Percentiles rank a stretch among this genome's conserved stretches.
Evolutionary conservation across 225 moss, liverwort and hornwort genomes (phyloP).

Genomic region (Takakia lepidozioides): DNA sequence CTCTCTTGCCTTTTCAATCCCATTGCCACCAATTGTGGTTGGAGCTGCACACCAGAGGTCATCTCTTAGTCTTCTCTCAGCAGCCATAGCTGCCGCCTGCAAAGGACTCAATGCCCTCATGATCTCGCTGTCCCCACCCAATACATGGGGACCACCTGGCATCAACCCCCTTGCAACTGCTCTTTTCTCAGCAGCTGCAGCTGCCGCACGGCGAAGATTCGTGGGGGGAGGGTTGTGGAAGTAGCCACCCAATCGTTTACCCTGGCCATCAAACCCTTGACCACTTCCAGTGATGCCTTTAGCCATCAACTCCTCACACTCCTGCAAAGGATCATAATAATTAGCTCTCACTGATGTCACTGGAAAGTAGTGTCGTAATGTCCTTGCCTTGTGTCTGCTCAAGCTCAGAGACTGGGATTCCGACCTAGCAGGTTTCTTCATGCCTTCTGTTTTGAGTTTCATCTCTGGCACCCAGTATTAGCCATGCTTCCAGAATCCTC

Average conservation of each 20-base stretch:
- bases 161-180: slow-evolving; percentile 51
- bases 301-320: slow-evolving; percentile 97
- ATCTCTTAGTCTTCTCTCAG: slow-evolving; percentile 76
- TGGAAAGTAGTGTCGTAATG: background rate
- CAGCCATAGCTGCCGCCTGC: slow-evolving; percentile 99
- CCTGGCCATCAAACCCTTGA: slow-evolving; percentile 84
- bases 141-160: slow-evolving; percentile 66
- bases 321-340: slow-evolving; percentile 25
- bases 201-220: slow-evolving; percentile 67
- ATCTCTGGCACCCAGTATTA: too few species aligned
- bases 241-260: slow-evolving; percentile 79
- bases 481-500: too few species aligned
- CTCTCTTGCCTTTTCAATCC: slow-evolving; percentile 67
- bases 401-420: too few species aligned
- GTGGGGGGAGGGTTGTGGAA: slow-evolving; percentile 74
- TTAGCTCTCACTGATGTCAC: background rate
- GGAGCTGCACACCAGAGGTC: slow-evolving; percentile 98
- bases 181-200: slow-evolving; percentile 89
- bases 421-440: too few species aligned
- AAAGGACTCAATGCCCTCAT: slow-evolving; percentile 89
- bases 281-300: slow-evolving; percentile 93
- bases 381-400: too few species aligned
- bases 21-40: slow-evolving; percentile 63
- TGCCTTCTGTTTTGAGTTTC: too few species aligned
- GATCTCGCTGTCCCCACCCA: slow-evolving; percentile 90